Evolutionary conservation across 2,329 filamentous ascomycete genomes (phyloP), one percentile per base, ranked within the genome.

Genomic region (Coniochaeta sp.): DNA sequence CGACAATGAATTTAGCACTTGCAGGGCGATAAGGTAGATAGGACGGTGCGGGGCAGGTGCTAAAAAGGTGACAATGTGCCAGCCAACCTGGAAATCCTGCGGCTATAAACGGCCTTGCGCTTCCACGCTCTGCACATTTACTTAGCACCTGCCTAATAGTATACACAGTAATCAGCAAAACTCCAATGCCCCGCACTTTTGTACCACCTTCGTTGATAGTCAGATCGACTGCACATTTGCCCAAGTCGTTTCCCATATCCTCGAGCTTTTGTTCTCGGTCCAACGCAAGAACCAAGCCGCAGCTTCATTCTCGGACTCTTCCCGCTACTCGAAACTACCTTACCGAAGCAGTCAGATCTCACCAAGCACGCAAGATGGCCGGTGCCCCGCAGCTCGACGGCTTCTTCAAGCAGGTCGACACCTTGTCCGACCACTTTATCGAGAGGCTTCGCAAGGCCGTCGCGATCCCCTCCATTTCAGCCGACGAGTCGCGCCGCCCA

Each of bases 381-480:
- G 47, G 47, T 14, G 54, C 54, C 31, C 91, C 92, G 63, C 86
- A 96, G 75, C 86, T 99, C 67, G 91, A 97, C 75, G 83, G 88
- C 65, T 98, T 89, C 81, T 98, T 97, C 82, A 87, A 91, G 77
- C 87, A 96, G 83, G 91, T 96, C 69, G 92, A 97, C 76, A 78
- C 78, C 72, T 81, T 93, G 69, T 84, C 91, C 58, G 84, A 87
- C 66, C 81, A 85, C 72, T 97, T 96, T 78, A 96, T 96, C 75
- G 89, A 96, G 69, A 89, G 93, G 68, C 86, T 99, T 62, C 85
- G 90, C 71, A 87, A 93, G 76, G 95, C 95, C 59, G 95, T 99
- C 62, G 93, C 93, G 58, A 99, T 99, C 69, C 95, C 95, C 22
- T 99, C 95, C 64, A 84, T 99, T 73, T 98, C 93, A 36, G 90